These are phyloP conservation scores for Clarireedia hainanense DNA, from an alignment of 2,329 filamentous ascomycete species.

Conservation along the genomic window DNA sequence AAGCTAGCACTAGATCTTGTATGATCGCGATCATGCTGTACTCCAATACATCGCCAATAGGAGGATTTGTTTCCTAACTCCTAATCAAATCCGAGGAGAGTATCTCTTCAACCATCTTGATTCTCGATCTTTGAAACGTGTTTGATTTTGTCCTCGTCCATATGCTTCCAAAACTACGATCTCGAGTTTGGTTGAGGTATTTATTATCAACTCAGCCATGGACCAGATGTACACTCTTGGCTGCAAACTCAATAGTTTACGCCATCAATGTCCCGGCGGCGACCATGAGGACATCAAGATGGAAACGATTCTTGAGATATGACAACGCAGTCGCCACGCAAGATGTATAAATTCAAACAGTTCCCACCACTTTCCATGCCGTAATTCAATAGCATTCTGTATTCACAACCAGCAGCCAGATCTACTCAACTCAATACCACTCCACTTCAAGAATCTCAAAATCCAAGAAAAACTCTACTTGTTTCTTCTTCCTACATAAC, in stretches of 20 bases:
- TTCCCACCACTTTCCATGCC: not conserved
- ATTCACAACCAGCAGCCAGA: too few species aligned
- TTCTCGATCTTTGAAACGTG: not conserved
- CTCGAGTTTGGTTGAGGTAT: not conserved
- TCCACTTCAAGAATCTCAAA: not conserved
- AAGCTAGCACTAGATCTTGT: too few species aligned
- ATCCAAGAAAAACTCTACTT: not conserved
- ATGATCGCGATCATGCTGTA: too few species aligned
- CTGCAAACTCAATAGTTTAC: not conserved
- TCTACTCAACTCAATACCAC: not conserved
- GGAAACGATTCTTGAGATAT: not conserved
- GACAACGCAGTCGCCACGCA: not conserved
- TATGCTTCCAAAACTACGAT: too few species aligned
- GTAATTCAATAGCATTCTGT: not conserved
- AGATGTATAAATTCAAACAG: constrained; percentile 2
- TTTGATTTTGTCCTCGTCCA: not conserved
- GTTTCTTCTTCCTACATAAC: not conserved
- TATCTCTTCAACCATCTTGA: too few species aligned
- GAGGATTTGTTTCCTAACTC: too few species aligned
- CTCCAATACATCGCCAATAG: too few species aligned
- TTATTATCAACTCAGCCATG: not conserved
- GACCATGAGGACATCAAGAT: too few species aligned
- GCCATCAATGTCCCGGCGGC: too few species aligned
- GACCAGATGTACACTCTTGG: not conserved
- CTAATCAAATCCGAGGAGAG: too few species aligned